These are phyloP conservation scores for Paraphoma sp. DNA, from an alignment of 2,329 filamentous ascomycete genomes.

Conservation along the genomic window DNA sequence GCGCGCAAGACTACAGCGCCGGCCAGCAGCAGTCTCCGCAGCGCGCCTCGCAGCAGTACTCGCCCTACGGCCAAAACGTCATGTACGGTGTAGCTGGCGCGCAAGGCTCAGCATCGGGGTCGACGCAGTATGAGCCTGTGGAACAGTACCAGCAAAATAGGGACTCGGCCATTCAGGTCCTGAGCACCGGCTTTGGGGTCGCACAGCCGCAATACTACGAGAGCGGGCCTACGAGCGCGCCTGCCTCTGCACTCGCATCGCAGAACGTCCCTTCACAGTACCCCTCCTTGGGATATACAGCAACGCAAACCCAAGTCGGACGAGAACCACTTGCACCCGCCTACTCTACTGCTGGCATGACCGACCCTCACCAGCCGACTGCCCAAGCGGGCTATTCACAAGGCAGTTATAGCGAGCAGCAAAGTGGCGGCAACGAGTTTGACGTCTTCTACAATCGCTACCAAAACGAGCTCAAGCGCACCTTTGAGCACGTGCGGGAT, in stretches of 20 bases:
- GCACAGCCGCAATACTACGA: conserved; percentile 74
- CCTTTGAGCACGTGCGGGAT: conserved; percentile 74
- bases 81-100: conserved; percentile 74
- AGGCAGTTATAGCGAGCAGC: conserved; percentile 40
- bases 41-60: conserved; percentile 58
- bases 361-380: conserved; percentile 55
- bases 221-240: conserved; percentile 62
- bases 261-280: conserved; percentile 72
- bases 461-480: conserved; percentile 62
- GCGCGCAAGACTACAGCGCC: conserved; percentile 67
- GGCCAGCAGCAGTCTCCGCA: conserved; percentile 62
- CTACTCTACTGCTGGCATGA: conserved; percentile 59
- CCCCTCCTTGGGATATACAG: conserved; percentile 63
- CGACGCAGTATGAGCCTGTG: conserved; percentile 74
- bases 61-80: conserved; percentile 68
- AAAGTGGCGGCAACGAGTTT: conserved; percentile 56
- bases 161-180: conserved; percentile 75
- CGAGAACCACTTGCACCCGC: conserved; percentile 58
- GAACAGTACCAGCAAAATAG: conserved; percentile 76
- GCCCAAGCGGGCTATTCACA: conserved; percentile 49
- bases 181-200: conserved; percentile 71
- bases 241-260: conserved; percentile 63
- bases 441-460: conserved; percentile 74
- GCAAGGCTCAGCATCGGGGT: conserved; percentile 52
- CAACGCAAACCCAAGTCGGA: conserved; percentile 65